A percentile compares a stretch with the other conserved stretches of the same genome.
Evolutionary conservation across 192 early-diverging fungal genomes (phyloP).

Genomic region (Polychytrium aggregatum): DNA sequence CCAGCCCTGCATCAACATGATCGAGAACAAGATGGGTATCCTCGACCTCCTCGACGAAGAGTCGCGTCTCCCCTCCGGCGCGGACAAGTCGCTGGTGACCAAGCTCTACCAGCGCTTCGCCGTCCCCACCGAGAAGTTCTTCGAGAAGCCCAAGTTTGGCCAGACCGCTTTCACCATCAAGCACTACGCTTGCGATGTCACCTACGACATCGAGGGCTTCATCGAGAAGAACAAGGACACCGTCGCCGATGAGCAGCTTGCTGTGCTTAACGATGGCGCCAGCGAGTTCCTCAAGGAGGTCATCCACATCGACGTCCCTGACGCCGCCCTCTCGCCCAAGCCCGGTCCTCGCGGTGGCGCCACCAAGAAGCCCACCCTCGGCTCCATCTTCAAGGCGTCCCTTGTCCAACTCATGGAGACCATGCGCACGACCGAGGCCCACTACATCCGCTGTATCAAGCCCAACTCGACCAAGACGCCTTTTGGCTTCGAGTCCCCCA

Average conservation of each 20-base stretch:
- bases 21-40: slow-evolving; percentile 91
- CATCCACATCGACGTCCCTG: slow-evolving; percentile 45
- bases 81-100: slow-evolving; percentile 73
- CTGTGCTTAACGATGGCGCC: slow-evolving; percentile 60
- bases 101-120: slow-evolving; percentile 84
- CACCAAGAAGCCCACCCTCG: slow-evolving; percentile 78
- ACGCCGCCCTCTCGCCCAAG: slow-evolving; percentile 11
- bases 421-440: slow-evolving; percentile 80
- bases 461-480: slow-evolving; percentile 90
- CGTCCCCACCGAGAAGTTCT: slow-evolving; percentile 54
- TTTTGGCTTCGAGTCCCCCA: slow-evolving; percentile 86
- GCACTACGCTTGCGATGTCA: slow-evolving; percentile 92
- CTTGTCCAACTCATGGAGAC: slow-evolving; percentile 92
- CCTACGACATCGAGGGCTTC: slow-evolving; percentile 88
- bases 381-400: slow-evolving; percentile 92
- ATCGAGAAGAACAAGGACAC: slow-evolving; percentile 99
- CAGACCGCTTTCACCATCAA: slow-evolving; percentile 79
- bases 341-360: slow-evolving; percentile 24
- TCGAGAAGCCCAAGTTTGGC: slow-evolving; percentile 86
- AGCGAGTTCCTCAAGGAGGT: slow-evolving; percentile 78
- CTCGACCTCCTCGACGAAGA: slow-evolving; percentile 94
- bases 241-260: slow-evolving; percentile 81
- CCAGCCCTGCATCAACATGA: slow-evolving; percentile 96
- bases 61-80: slow-evolving; percentile 72
- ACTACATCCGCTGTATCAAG: slow-evolving; percentile 99